Evolutionary conservation across 208 protist genomes (phyloP).

Genomic region (Crithidia thermophila): DNA sequence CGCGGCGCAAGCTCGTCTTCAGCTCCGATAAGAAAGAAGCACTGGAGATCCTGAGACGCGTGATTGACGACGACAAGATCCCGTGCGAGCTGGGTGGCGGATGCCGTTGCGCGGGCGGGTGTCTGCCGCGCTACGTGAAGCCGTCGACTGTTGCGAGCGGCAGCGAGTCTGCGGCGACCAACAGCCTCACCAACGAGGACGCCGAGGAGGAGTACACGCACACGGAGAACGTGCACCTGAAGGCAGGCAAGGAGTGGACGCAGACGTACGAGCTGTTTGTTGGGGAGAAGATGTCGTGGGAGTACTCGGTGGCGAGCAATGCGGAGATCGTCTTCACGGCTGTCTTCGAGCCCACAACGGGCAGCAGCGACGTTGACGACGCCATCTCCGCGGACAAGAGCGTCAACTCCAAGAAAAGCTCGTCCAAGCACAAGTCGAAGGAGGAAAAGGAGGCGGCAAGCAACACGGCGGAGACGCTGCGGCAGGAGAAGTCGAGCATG

Average conservation of each 20-base stretch:
- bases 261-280: slow-evolving; percentile 12
- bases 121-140: slow-evolving; percentile 42
- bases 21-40: slow-evolving; percentile 50
- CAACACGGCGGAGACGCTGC: slow-evolving; percentile 2
- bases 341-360: slow-evolving; percentile 9
- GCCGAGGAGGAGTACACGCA: slow-evolving; percentile 9
- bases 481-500: slow-evolving; percentile 29
- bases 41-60: slow-evolving; percentile 38
- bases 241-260: slow-evolving; percentile 47
- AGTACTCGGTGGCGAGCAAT: slow-evolving; percentile 29
- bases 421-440: not conserved
- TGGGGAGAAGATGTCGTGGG: slow-evolving; percentile 39
- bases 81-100: slow-evolving; percentile 57
- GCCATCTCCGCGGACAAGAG: not conserved
- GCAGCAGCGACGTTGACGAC: not conserved
- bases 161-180: not conserved
- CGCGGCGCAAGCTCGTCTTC: slow-evolving; percentile 69
- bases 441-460: not conserved
- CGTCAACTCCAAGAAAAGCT: not conserved
- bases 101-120: slow-evolving; percentile 62
- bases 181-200: slow-evolving; percentile 2
- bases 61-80: slow-evolving; percentile 75
- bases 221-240: slow-evolving; percentile 44
- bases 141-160: slow-evolving; percentile 10
- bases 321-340: slow-evolving; percentile 42